Base-by-base conservation (phyloP, 2,329 filamentous ascomycete species). In the Penicillium thymicola region DNA sequence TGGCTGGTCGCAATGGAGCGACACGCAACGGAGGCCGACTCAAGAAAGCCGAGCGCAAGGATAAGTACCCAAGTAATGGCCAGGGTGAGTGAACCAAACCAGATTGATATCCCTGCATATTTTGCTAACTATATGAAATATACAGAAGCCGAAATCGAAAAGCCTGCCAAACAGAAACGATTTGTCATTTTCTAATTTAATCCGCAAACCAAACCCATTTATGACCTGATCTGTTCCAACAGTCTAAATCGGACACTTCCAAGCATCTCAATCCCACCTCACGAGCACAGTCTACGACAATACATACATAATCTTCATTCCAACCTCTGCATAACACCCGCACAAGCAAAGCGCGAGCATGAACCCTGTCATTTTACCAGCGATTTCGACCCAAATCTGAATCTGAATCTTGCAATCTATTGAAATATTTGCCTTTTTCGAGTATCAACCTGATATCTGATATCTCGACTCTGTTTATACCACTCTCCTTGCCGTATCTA, bases 161-260 rank as follows among this genome's bases (percentile, higher is more conserved):
- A 65, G 41, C 48, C 55, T 13, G 37, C 18, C 9, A 66, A 66
- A 52, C 63, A 64, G 58, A 66, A 66, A 55, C 63, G 64, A 28
- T 66, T 66, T 34, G 62, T 61, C 53, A 68, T 65, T 36, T 66
- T 65, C 48, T 66, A 30, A 60, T 44, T 30, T 40, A 46, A 16
- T 8, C 27, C 6, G 4, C 46, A 21, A 32, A 10, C 10, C 7
- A 30, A 23, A n/a, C 14, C 11, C 16, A 36, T 42, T 36, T 34
- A 49, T 32, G 51, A 54, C 27, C 51, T 43, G 44, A 21, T 34
- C 18, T 47, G 11, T 21, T 11, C 23, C 13, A 13, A 30, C 16
- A 10, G n/a, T 53, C 42, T 47, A 21, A 16, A 41, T 18, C 21
- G 2, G 45, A 25, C 10, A n/a, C 6, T 28, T 42, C 28, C 11